Conservation (phyloP, 352 stramenopile genomes). For the Phytophthora macrochlamydospora region DNA sequence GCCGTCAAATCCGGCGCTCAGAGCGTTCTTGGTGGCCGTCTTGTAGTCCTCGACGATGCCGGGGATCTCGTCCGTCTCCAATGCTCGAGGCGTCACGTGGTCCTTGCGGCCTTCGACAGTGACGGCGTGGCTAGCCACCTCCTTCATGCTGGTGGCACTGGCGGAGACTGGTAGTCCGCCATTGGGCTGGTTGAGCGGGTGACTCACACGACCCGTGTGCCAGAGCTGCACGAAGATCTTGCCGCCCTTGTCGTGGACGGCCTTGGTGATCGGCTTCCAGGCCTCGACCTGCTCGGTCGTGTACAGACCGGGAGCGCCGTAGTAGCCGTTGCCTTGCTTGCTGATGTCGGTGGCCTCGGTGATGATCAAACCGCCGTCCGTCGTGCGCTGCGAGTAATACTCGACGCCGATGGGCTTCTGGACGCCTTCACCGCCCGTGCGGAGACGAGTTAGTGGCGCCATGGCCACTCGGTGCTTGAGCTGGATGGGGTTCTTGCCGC, state of each 20-base stretch:
- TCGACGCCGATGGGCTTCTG: slow-evolving; percentile 33
- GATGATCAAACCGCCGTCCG: slow-evolving; percentile 54
- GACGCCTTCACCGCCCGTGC: slow-evolving; percentile 33
- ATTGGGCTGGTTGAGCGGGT: slow-evolving; percentile 56
- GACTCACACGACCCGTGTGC: slow-evolving; percentile 71
- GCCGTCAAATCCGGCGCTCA: slow-evolving; percentile 89
- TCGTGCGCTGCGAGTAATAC: slow-evolving; percentile 58
- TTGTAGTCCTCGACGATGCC: slow-evolving; percentile 72
- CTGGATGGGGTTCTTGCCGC: slow-evolving; percentile 38
- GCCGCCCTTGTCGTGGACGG: slow-evolving; percentile 72
- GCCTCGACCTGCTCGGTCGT: slow-evolving; percentile 46
- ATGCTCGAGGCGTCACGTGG: slow-evolving; percentile 51
- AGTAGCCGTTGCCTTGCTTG: slow-evolving; percentile 36
- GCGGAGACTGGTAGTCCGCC: slow-evolving; percentile 52
- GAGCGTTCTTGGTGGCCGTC: slow-evolving; percentile 54
- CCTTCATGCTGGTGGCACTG: slow-evolving; percentile 32
- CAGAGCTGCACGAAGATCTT: slow-evolving; percentile 81
- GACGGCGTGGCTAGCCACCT: slow-evolving; percentile 33
- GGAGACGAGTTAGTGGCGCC: slow-evolving; percentile 47
- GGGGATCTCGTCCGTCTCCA: slow-evolving; percentile 76
- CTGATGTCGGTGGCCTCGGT: slow-evolving; percentile 56
- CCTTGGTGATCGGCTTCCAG: slow-evolving; percentile 61
- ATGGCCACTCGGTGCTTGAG: slow-evolving; percentile 62
- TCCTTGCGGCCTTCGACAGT: slow-evolving; percentile 38
- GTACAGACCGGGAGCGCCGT: slow-evolving; percentile 49